These are phyloP conservation scores for Sedum album DNA, from an alignment of 164 flowering plant species.

Conservation along the genomic window DNA sequence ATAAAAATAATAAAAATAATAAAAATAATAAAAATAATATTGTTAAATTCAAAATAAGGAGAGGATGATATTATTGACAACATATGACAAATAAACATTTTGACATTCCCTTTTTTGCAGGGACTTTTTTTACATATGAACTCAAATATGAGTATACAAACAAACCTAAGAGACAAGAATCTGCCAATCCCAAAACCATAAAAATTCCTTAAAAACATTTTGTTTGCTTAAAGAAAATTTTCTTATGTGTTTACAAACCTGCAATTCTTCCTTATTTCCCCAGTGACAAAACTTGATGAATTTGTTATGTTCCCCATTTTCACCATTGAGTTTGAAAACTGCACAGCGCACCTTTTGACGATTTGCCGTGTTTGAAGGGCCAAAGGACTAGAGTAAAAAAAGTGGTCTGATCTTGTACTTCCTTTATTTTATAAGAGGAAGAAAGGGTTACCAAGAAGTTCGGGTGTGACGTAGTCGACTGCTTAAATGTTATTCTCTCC, in stretches of 20 bases:
- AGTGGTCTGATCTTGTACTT: conserved; percentile 77
- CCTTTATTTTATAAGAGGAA: conserved; percentile 77
- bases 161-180: neutral
- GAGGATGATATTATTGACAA: neutral
- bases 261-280: conserved; percentile 84
- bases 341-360: conserved; percentile 59
- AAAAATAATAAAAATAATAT: too few species aligned
- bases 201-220: neutral
- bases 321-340: conserved; percentile 87
- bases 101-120: neutral
- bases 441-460: conserved; percentile 76
- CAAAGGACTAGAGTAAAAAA: conserved; percentile 58
- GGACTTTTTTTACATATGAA: neutral
- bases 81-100: neutral
- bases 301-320: conserved; percentile 78
- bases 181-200: neutral
- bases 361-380: conserved; percentile 52
- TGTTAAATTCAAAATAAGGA: too few species aligned
- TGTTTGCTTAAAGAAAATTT: neutral
- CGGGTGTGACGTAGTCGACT: conserved; percentile 65
- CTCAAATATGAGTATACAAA: neutral
- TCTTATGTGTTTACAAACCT: conserved; percentile 50
- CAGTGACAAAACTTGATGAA: conserved; percentile 40
- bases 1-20: too few species aligned
- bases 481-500: conserved; percentile 50